phyloP scores from a whole-genome alignment of 2,329 filamentous ascomycete genomes.

The Ophiosphaerella narmari region DNA sequence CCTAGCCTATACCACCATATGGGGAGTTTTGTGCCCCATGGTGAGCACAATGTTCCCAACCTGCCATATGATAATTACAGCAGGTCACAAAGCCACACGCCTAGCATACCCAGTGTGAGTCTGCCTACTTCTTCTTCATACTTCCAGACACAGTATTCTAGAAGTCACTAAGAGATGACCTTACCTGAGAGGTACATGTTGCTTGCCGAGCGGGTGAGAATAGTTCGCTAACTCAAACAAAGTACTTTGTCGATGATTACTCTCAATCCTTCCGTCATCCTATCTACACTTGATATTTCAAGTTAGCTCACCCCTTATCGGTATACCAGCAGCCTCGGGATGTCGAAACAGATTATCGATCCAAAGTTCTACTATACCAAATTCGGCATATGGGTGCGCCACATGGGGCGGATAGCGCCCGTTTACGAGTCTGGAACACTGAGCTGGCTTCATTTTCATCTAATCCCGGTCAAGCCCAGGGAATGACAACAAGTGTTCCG shows the following conservation, averaged over 20 bases:
- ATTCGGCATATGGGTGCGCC: not conserved
- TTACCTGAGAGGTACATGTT: conserved; percentile 5
- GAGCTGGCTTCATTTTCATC: conserved; percentile 3
- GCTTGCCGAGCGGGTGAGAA: not conserved
- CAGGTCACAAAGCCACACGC: conserved; percentile 10
- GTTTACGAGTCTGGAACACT: conserved; percentile 1
- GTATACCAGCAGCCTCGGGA: not conserved
- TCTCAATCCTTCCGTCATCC: not conserved
- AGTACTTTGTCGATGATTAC: conserved; percentile 13
- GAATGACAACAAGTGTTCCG: conserved; percentile 3
- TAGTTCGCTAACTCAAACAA: conserved; percentile 9
- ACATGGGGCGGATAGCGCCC: not conserved
- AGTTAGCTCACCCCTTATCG: not conserved
- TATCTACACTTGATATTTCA: conserved; percentile 4
- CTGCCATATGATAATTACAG: conserved; percentile 8
- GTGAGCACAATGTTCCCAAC: conserved; percentile 18
- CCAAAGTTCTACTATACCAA: not conserved
- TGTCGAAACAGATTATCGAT: not conserved
- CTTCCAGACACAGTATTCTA: conserved; percentile 8
- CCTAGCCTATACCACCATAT: conserved; percentile 16
- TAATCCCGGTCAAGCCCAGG: not conserved
- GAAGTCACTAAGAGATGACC: conserved; percentile 12
- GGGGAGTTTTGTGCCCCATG: conserved; percentile 8
- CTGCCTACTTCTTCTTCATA: conserved; percentile 17
- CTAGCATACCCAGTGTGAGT: conserved; percentile 21